Evolutionary conservation across 192 early-diverging fungal species (phyloP), one percentile per base, ranked within the genome.

Genomic region (Rhizophagus sp.): DNA sequence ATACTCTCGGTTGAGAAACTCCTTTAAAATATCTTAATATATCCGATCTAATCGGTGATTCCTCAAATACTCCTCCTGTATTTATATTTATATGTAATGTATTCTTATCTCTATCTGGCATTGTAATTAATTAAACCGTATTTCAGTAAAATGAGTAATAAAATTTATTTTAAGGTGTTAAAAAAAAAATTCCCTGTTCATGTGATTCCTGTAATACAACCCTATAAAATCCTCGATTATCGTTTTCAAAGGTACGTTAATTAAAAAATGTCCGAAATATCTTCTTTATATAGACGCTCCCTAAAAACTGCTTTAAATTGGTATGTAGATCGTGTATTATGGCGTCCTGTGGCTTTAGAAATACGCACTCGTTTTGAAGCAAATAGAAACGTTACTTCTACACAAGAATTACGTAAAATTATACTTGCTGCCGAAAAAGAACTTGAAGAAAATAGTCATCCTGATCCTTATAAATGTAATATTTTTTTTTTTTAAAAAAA

Each of bases 321-420:
- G 97, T 94, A 94, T 85, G 94, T 94, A 82, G 91, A 94, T 83
- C 91, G 93, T 68, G 82, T 83, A 61, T 84, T 93, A 64, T 95
- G 87, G 90, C 91, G 97, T 57, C 90, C 94, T 76, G 95, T 95
- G 85, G 90, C 93, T 61, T 76, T 97, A 78, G 89, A 94, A 74
- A 95, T 98, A 84, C 89, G 97, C 47, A 88, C 90, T 36, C 85
- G 91, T 80, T 98, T 98, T 80, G 96, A 97, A 79, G 87, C 85
- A 63, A 96, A 95, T 84, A 91, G 90, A 76, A 80, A 91, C 77
- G 85, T 96, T 50, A 84, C 85, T 73, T 94, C 91, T 81, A 91
- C 93, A 25, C 90, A 92, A 66, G 88, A 96, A 77, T 80, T 96
- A 33, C 86, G 94, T 81, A 82, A 82, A 73, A 82, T 93, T 62